A percentile compares a stretch with the other conserved stretches of the same genome.
These are phyloP conservation scores for Penicillium fuscoglaucum DNA, from an alignment of 2,329 filamentous ascomycete genomes.

Conservation along the genomic window DNA sequence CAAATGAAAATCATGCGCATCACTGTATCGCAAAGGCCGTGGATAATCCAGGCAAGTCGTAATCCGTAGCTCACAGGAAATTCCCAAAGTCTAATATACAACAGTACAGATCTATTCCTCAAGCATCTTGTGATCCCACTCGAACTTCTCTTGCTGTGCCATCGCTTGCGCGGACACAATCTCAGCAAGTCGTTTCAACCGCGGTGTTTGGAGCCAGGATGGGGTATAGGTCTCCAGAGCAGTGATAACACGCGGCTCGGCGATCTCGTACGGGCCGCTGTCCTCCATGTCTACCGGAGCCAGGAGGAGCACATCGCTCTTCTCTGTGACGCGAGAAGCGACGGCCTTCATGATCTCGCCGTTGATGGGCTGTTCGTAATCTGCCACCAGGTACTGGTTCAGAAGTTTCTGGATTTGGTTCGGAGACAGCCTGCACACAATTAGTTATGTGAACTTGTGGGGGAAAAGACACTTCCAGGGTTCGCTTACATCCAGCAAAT, in stretches of 20 bases:
- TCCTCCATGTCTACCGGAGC: slow-evolving; percentile 99
- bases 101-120: slow-evolving; percentile 27
- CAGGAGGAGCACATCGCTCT: slow-evolving; percentile 91
- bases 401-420: slow-evolving; percentile 99
- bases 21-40: slow-evolving; percentile 26
- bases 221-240: slow-evolving; percentile 97
- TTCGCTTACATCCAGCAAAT: slow-evolving; percentile 98
- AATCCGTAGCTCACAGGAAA: slow-evolving; percentile 30
- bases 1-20: slow-evolving; percentile 25
- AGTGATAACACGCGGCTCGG: slow-evolving; percentile 91
- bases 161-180: slow-evolving; percentile 97
- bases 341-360: slow-evolving; percentile 99
- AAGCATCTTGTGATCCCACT: slow-evolving; percentile 42
- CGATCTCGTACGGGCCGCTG: slow-evolving; percentile 96
- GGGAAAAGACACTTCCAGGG: background rate
- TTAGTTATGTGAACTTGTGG: background rate
- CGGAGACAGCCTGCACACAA: slow-evolving; percentile 72
- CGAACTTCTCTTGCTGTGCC: slow-evolving; percentile 86
- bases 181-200: slow-evolving; percentile 93
- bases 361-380: slow-evolving; percentile 99
- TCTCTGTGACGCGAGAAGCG: slow-evolving; percentile 93
- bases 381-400: slow-evolving; percentile 97
- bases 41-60: slow-evolving; percentile 24
- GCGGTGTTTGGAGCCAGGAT: slow-evolving; percentile 95
- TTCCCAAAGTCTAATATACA: slow-evolving; percentile 29